Base-by-base conservation (phyloP, 2,329 filamentous ascomycete genomes). In the Hymenoscyphus infarciens region DNA sequence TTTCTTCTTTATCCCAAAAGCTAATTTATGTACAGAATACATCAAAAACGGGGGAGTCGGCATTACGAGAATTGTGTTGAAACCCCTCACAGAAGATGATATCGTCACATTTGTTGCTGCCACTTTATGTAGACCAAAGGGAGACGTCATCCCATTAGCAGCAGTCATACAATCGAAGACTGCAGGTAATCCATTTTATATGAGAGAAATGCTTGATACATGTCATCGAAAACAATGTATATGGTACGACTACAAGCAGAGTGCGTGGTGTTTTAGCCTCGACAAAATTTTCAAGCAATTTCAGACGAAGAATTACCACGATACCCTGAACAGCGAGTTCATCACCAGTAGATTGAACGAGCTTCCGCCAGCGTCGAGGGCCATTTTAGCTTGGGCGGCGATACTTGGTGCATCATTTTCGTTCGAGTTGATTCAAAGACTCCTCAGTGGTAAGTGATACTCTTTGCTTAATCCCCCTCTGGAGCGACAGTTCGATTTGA, bases 221-320 rank as follows among this genome's bases (percentile, higher is more conserved):
- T 96, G 91, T 73, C 88, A 96, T 74, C 86, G 91, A 49, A 95
- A 91, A 72, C 88, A 88, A 68, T 96, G 91, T 74, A 89, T 97
- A 57, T 96, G 88, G 84, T 97, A 96, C 75, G 92, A 92, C 65
- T 97, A 95, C 81, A 87, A 87, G 69, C 85, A 89, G 67, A 90
- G 87, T 56, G 82, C 84, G 55, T 98, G 94, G 94, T 83, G 89
- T 54, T 97, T 88, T 73, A 89, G 96, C 71, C 78, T 97, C 11
- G 92, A 97, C 75, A 86, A 84, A 67, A 85, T 97, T 1, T 97
- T 97, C 72, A 87, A 89, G 56, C 87, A 96, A 67, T 96, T 97
- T 70, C 85, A 89, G 69, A 87, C 88, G 53, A 87, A 92, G 57
- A 86, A 88, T 63, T 89, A 92, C 70, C 90, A 91, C 39, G 87